Base-by-base conservation (phyloP, 306 rosid species). In the Begonia loranthoides region DNA sequence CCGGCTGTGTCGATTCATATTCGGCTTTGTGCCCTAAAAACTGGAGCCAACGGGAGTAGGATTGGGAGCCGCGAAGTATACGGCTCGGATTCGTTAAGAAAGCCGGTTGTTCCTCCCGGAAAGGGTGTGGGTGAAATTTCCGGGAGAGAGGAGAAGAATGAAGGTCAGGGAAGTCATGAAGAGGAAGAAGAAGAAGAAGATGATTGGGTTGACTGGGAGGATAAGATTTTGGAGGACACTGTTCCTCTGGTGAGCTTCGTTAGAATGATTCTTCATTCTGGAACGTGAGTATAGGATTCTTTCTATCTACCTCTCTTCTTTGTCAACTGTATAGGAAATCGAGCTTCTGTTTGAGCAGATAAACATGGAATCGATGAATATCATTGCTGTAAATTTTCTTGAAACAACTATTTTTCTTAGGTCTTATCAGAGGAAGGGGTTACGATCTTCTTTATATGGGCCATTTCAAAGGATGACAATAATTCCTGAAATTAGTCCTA, bases 171-270 rank as follows among this genome's bases (percentile, higher is more conserved):
- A 5, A 36, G 39, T 15, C 55, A 66, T 15, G 76, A 62, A 3
- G 72, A 12, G 1, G 61, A 61, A 0, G 82, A 72, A 28, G 76
- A 66, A 0, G 92, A 73, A 41, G 68, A 60, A 28, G 36, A 28
- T 28, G 36, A 28, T 44, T 78, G 81, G 83, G 68, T 82, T 65
- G 95, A 90, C 51, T 92, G 99, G 99, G 99, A 92, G 63, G 96
- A 92, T 64, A 81, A 72, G 89, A 92, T 92, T 86, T 64, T 92
- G 66, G 88, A 86, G 57, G 96, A 86, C 38, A 92, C 99, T 4
- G 94, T 92, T 65, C 99, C 99, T 64, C 66, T 92, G 41, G 96
- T 92, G 63, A 79, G 79, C 41, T 83, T 83, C 64, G 96, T 83
- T 15, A 66, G 96, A 61, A 86, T 70, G 81, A 64, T 92, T 73